These are phyloP conservation scores for Penicillium bovifimosum DNA, from an alignment of 495 filamentous ascomycete genomes.

Conservation along the genomic window DNA sequence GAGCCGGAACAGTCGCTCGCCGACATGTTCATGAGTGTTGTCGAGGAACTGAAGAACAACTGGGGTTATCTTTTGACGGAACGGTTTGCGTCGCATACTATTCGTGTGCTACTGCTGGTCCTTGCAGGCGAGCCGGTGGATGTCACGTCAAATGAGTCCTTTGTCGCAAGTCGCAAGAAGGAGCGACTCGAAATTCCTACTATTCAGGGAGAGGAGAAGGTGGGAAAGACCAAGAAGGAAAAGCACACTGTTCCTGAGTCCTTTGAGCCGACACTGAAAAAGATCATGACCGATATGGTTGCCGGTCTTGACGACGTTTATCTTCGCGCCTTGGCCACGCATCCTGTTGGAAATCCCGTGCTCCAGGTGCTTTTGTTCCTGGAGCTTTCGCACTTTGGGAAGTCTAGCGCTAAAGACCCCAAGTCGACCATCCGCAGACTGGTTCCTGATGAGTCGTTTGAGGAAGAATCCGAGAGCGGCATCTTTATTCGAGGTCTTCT, in stretches of 20 bases:
- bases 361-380: conserved; percentile 82
- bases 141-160: conserved; percentile 54
- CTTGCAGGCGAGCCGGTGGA: conserved; percentile 76
- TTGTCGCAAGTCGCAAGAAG: conserved; percentile 84
- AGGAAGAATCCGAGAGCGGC: conserved; percentile 52
- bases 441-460: conserved; percentile 58
- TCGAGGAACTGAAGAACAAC: conserved; percentile 78
- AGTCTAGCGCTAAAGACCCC: conserved; percentile 55
- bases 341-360: conserved; percentile 83
- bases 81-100: conserved; percentile 82
- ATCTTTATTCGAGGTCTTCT: conserved; percentile 78
- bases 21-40: conserved; percentile 71
- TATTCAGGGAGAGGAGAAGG: conserved; percentile 31
- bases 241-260: conserved; percentile 66
- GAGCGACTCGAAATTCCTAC: conserved; percentile 60
- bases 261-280: conserved; percentile 68
- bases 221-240: conserved; percentile 19
- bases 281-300: conserved; percentile 69
- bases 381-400: conserved; percentile 66
- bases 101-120: conserved; percentile 78
- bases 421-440: conserved; percentile 56
- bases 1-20: conserved; percentile 62
- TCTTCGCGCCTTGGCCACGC: conserved; percentile 73
- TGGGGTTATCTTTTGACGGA: conserved; percentile 82
- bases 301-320: conserved; percentile 64